phyloP scores from a whole-genome alignment of 768 basidiomycete genomes.

The Rubroboletus pulcherrimus region DNA sequence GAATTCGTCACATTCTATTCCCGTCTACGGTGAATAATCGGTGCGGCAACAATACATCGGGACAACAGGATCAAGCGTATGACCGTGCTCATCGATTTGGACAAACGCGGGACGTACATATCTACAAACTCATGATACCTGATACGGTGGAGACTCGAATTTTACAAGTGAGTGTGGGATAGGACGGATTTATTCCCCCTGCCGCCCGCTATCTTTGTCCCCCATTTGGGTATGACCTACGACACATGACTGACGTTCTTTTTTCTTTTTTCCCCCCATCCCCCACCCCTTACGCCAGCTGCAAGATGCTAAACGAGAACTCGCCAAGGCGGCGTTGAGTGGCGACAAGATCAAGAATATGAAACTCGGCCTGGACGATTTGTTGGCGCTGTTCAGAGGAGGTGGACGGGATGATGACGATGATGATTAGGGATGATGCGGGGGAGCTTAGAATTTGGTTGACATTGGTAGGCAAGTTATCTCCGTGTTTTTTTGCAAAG shows the following conservation, averaged over 20 bases:
- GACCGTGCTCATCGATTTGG: slow-evolving; percentile 90
- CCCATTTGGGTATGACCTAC: background rate
- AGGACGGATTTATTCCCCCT: background rate
- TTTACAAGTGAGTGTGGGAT: slow-evolving; percentile 45
- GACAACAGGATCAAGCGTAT: slow-evolving; percentile 80
- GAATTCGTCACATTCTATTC: background rate
- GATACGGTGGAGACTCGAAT: slow-evolving; percentile 88
- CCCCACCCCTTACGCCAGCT: slow-evolving; percentile 36
- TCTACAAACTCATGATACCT: slow-evolving; percentile 85
- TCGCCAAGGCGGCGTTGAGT: slow-evolving; percentile 79
- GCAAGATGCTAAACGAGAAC: slow-evolving; percentile 87
- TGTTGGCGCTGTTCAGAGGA: slow-evolving; percentile 73
- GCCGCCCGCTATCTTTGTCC: background rate
- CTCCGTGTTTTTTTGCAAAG: background rate
- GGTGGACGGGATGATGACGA: slow-evolving; percentile 59
- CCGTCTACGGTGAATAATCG: background rate
- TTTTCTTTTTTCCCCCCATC: slow-evolving; percentile 21
- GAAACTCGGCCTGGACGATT: slow-evolving; percentile 80
- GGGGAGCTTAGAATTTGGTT: background rate
- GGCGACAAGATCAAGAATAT: slow-evolving; percentile 86
- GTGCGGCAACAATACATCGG: background rate
- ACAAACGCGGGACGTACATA: slow-evolving; percentile 81
- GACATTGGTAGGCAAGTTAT: background rate
- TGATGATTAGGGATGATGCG: slow-evolving; percentile 4
- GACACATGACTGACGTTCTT: slow-evolving; percentile 1